Percentiles rank a stretch among this genome's conserved stretches.
Evolutionary conservation across 208 protist species (phyloP).

Genomic region (Trypanosoma rangeli): DNA sequence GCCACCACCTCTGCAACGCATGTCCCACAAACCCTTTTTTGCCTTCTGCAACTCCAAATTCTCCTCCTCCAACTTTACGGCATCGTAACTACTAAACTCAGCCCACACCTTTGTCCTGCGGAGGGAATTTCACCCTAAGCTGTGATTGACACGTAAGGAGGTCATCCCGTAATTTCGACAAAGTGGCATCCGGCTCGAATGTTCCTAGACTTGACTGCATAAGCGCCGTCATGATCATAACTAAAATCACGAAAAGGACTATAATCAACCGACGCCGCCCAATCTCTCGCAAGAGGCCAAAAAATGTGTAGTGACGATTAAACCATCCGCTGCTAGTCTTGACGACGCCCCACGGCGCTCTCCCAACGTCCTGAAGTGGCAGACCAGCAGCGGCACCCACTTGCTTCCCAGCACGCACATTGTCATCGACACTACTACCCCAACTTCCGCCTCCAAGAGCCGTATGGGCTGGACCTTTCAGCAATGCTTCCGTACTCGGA

Average conservation of each 20-base stretch:
- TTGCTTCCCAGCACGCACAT: not conserved
- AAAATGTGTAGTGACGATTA: not conserved
- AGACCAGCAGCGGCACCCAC: not conserved
- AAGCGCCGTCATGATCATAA: slow-evolving; percentile 1
- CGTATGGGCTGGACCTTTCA: not conserved
- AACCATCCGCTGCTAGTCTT: not conserved
- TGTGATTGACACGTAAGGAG: slow-evolving; percentile 10
- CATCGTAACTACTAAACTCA: too few species aligned
- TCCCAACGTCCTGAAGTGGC: not conserved
- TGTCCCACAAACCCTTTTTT: not conserved
- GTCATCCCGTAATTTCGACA: slow-evolving; percentile 15
- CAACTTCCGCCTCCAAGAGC: not conserved
- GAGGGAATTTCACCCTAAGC: not conserved
- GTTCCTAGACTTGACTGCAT: not conserved
- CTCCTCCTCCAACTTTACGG: not conserved
- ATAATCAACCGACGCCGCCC: slow-evolving; percentile 5
- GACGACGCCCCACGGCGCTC: not conserved
- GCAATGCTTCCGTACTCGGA: too few species aligned
- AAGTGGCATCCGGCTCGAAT: not conserved
- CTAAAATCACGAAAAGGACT: not conserved
- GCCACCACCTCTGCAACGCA: not conserved
- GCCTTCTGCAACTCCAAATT: not conserved
- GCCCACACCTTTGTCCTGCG: not conserved
- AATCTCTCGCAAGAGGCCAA: not conserved
- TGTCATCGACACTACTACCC: not conserved